Conservation (phyloP, 1,284 basidiomycete genomes). For the Stereum hirsutum region DNA sequence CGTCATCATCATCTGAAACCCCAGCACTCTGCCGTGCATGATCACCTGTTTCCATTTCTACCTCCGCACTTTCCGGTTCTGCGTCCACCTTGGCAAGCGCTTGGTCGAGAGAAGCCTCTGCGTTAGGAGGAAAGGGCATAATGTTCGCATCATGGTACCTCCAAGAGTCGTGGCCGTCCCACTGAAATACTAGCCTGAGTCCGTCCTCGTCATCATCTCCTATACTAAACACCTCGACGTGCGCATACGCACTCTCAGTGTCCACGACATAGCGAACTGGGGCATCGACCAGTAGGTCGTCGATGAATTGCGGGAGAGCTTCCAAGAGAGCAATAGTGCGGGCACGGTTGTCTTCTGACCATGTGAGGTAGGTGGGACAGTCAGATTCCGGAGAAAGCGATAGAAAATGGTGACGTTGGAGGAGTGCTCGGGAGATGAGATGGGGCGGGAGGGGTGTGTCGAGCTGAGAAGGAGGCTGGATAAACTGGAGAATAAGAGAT, state of each 20-base stretch:
- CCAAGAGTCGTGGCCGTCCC: constrained; percentile 50
- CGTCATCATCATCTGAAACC: constrained; percentile 35
- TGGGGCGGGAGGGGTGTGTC: constrained; percentile 43
- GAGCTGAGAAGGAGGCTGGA: constrained; percentile 42
- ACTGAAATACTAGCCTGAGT: constrained; percentile 58
- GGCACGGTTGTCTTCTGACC: constrained; percentile 43
- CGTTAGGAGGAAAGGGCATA: constrained; percentile 64
- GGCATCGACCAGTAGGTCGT: constrained; percentile 26
- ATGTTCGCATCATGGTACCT: constrained; percentile 57
- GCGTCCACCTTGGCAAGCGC: constrained; percentile 15
- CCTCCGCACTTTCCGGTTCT: no score
- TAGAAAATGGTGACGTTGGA: constrained; percentile 61
- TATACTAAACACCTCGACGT: constrained; percentile 39
- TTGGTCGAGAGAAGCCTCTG: constrained; percentile 32
- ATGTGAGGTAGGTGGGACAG: constrained; percentile 50
- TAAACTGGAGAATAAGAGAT: constrained; percentile 45
- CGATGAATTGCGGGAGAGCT: constrained; percentile 25
- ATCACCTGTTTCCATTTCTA: no score
- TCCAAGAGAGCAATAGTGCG: constrained; percentile 37
- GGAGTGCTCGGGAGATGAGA: constrained; percentile 49
- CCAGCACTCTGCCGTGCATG: no score
- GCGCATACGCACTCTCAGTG: constrained; percentile 48
- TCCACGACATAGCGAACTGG: constrained; percentile 51
- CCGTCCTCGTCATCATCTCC: constrained; percentile 26
- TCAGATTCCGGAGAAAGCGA: constrained; percentile 38